Evolutionary conservation across 75 land plant species (phyloP).

Genomic region (Pinus tabuliformis): DNA sequence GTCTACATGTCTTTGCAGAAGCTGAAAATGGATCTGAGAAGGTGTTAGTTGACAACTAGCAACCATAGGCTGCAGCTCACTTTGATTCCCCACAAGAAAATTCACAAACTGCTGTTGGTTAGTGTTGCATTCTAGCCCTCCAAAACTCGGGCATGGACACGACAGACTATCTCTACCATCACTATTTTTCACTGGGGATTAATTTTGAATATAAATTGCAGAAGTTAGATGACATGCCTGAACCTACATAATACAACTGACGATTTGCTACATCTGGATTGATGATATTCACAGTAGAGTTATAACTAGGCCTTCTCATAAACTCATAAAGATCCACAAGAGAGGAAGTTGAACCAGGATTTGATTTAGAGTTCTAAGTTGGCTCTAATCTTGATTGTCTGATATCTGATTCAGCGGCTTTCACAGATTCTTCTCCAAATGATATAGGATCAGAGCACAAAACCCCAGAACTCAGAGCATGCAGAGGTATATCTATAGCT

Average conservation of each 20-base stretch:
- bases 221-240: conserved; percentile 23
- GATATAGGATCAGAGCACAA: conserved; percentile 20
- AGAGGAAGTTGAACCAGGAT: conserved; percentile 3
- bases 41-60: conserved; percentile 23
- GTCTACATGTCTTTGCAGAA: conserved; percentile 38
- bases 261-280: neutral
- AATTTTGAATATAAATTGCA: neutral
- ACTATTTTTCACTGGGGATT: neutral
- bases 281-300: neutral
- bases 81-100: conserved; percentile 1
- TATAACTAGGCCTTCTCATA: neutral
- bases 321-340: conserved; percentile 6
- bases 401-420: conserved; percentile 52
- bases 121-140: conserved; percentile 1
- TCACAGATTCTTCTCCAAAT: conserved; percentile 36
- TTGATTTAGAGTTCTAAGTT: conserved; percentile 6
- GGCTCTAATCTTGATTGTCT: conserved; percentile 26
- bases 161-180: neutral
- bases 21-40: conserved; percentile 26
- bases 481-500: conserved; percentile 18
- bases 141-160: neutral
- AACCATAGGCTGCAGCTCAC: conserved; percentile 5
- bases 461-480: conserved; percentile 11
- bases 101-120: neutral
- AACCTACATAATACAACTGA: neutral